phyloP scores from a whole-genome alignment of 495 filamentous ascomycete genomes.

The Penicillium macrosclerotiorum region DNA sequence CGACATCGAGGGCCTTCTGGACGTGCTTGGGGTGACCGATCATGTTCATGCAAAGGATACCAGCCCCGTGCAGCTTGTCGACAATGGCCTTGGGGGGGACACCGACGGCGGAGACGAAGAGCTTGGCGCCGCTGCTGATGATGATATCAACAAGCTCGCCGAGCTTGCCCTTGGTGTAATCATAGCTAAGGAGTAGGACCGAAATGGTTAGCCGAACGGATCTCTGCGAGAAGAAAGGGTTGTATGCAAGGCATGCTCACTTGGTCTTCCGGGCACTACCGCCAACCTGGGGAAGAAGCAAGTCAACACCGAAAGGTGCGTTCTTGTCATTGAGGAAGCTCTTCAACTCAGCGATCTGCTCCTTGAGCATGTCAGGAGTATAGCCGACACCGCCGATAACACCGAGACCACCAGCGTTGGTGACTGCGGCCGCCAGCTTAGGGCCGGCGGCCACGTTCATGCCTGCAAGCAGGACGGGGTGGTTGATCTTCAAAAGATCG shows the following conservation, averaged over 20 bases:
- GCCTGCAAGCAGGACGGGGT: slow-evolving; percentile 91
- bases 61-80: slow-evolving; percentile 79
- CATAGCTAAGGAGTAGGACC: slow-evolving; percentile 64
- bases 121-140: slow-evolving; percentile 83
- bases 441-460: slow-evolving; percentile 99
- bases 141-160: slow-evolving; percentile 86
- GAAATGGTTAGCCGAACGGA: slow-evolving; percentile 17
- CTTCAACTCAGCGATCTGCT: slow-evolving; percentile 95
- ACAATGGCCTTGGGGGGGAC: slow-evolving; percentile 87
- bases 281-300: slow-evolving; percentile 91
- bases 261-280: slow-evolving; percentile 93
- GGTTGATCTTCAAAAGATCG: slow-evolving; percentile 95
- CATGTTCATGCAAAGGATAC: slow-evolving; percentile 99
- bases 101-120: slow-evolving; percentile 97
- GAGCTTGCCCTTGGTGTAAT: slow-evolving; percentile 99
- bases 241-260: slow-evolving; percentile 52
- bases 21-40: slow-evolving; percentile 99
- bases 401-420: slow-evolving; percentile 93
- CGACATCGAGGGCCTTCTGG: slow-evolving; percentile 83
- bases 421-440: slow-evolving; percentile 94
- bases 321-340: slow-evolving; percentile 86
- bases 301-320: slow-evolving; percentile 96
- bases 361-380: slow-evolving; percentile 92
- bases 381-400: slow-evolving; percentile 97
- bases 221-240: background rate